Evolutionary conservation across 495 filamentous ascomycete genomes (phyloP).

Genomic region (Daldinia loculata): DNA sequence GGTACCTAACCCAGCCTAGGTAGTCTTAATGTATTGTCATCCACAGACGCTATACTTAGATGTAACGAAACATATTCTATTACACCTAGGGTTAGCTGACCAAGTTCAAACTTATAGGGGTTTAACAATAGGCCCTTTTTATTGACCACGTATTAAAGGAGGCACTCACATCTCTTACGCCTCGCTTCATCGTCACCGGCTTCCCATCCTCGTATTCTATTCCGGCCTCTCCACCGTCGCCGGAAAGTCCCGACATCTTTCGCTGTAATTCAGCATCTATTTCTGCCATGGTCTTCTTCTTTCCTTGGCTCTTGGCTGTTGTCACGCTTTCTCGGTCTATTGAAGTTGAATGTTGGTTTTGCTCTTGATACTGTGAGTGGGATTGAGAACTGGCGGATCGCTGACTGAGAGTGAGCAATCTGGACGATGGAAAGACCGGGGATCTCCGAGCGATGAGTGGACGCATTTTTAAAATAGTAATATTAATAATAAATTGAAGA

Average conservation of each 20-base stretch:
- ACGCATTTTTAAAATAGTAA: not conserved
- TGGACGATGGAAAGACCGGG: not conserved
- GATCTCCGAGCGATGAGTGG: not conserved
- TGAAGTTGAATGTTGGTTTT: not conserved
- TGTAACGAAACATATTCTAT: slow-evolving; percentile 45
- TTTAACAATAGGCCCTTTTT: no score
- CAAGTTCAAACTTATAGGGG: not conserved
- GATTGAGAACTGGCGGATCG: slow-evolving; percentile 1
- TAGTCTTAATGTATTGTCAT: not conserved
- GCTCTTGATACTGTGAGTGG: not conserved
- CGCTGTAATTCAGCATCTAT: slow-evolving; percentile 72
- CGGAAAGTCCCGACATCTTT: slow-evolving; percentile 73
- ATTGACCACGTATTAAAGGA: no score
- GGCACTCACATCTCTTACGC: slow-evolving; percentile 63
- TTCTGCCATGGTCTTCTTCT: slow-evolving; percentile 65
- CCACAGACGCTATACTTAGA: not conserved
- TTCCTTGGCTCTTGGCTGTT: slow-evolving; percentile 10
- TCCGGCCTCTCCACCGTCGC: slow-evolving; percentile 79
- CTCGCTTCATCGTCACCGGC: slow-evolving; percentile 77
- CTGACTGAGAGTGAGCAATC: not conserved
- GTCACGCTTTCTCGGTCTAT: not conserved
- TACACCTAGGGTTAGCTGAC: not conserved
- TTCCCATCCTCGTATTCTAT: slow-evolving; percentile 82
- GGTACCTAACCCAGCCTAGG: not conserved
- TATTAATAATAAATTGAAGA: not conserved